These are phyloP conservation scores for Hypericum androsaemum DNA, from an alignment of 345 rosid species.

Conservation along the genomic window DNA sequence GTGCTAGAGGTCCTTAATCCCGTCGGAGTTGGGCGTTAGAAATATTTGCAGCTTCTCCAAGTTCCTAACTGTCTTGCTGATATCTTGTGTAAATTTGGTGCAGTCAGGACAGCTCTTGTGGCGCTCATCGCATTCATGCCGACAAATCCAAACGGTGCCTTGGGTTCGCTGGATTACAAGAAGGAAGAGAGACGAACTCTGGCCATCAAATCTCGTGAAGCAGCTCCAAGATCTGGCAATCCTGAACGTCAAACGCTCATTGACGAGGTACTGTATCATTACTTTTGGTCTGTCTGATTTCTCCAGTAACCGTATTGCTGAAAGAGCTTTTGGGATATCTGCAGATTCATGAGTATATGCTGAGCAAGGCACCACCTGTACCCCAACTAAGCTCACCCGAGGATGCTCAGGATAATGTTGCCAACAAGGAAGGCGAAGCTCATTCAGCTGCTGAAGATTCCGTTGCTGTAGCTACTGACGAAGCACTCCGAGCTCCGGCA, in stretches of 20 bases:
- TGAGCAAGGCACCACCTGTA: constrained; percentile 65
- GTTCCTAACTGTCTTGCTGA: constrained; percentile 10
- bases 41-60: not conserved
- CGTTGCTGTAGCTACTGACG: constrained; percentile 11
- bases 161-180: constrained; percentile 87
- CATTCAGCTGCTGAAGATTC: constrained; percentile 13
- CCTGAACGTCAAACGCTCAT: constrained; percentile 81
- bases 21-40: not conserved
- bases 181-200: constrained; percentile 77
- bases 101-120: constrained; percentile 91
- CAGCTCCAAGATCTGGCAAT: constrained; percentile 65
- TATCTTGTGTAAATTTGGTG: constrained; percentile 14
- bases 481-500: constrained; percentile 18
- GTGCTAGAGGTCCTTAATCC: no score
- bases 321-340: constrained; percentile 2
- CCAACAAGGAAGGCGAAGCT: constrained; percentile 15
- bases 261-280: constrained; percentile 47
- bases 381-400: constrained; percentile 29
- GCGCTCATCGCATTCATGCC: constrained; percentile 98
- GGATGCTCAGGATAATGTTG: constrained; percentile 19
- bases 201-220: constrained; percentile 81
- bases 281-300: not conserved
- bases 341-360: constrained; percentile 87
- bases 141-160: constrained; percentile 80
- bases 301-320: not conserved